Base-by-base conservation (phyloP, 805 yeast genomes). In the Sungouiella blattae region DNA sequence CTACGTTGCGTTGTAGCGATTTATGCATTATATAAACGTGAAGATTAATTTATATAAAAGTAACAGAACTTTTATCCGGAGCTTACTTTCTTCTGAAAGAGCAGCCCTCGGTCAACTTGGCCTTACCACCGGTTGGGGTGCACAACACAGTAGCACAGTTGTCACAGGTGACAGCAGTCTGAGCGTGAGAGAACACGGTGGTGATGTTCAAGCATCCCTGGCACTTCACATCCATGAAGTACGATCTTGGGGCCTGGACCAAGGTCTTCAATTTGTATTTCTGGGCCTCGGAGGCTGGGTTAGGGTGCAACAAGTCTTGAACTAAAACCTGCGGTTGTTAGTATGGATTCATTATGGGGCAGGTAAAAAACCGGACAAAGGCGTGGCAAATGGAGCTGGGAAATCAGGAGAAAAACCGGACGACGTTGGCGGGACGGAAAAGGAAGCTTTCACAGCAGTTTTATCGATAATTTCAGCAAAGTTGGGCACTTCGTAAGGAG, bases 71-170 rank as follows among this genome's bases (percentile, higher is more conserved):
- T 20, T 20, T 20, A 20, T 11, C n/a, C n/a, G n/a, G 9, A 7
- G 29, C 28, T 54, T 57, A 63, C 60, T 63, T 63, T 53, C 55
- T 61, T 60, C 69, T 62, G 60, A 60, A 61, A 37, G 69, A 62
- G 39, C 58, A 57, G 35, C 68, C 69, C 58, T 63, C 69, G 43
- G 65, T 57, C 57, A 63, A 60, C 58, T 61, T 60, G 46, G 67
- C 66, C 56, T 62, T 62, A 57, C 68, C 69, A 51, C 69, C 69
- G 37, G 69, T 56, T 31, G 69, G 69, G 41, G 64, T 57, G 47
- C 66, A 60, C 50, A 63, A 59, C 36, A 63, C 63, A 36, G 64
- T 60, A 43, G 67, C 52, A 40, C 69, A 63, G 53, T 57, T 54
- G 54, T 62, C 67, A 50, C 69, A 63, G 43, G 67, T 57, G 54